These are phyloP conservation scores for Debaryomyces nepalensis DNA, from an alignment of 1,139 yeast genomes.

Conservation along the genomic window DNA sequence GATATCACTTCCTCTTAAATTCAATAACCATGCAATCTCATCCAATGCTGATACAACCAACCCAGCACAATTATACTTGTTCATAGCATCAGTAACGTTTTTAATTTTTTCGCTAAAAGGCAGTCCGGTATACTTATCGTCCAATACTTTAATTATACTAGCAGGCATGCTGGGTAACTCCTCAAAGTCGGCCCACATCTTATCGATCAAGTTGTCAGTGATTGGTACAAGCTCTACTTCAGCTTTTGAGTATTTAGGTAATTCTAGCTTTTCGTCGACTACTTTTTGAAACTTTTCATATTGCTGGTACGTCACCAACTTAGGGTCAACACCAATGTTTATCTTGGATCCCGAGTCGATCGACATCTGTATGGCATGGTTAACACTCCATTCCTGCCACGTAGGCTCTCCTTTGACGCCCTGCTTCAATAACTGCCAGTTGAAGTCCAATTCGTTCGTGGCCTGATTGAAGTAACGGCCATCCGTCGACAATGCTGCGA, in stretches of 20 bases:
- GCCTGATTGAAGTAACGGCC: slow-evolving; percentile 96
- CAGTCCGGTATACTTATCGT: slow-evolving; percentile 54
- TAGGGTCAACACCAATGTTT: slow-evolving; percentile 60
- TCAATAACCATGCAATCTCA: slow-evolving; percentile 92
- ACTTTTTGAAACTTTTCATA: slow-evolving; percentile 32
- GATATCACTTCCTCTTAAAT: slow-evolving; percentile 78
- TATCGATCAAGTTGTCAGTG: slow-evolving; percentile 71
- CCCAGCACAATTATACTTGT: slow-evolving; percentile 45
- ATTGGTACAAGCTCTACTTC: slow-evolving; percentile 67
- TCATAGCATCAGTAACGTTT: slow-evolving; percentile 48
- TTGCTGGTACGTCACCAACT: slow-evolving; percentile 58
- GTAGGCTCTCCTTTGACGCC: slow-evolving; percentile 74
- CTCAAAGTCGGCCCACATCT: slow-evolving; percentile 67
- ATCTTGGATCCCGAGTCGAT: slow-evolving; percentile 48
- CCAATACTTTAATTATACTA: slow-evolving; percentile 51
- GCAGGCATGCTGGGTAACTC: slow-evolving; percentile 52
- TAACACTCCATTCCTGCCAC: slow-evolving; percentile 88
- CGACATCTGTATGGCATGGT: slow-evolving; percentile 60
- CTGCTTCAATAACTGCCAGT: slow-evolving; percentile 85
- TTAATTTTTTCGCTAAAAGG: slow-evolving; percentile 47
- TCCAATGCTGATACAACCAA: slow-evolving; percentile 48
- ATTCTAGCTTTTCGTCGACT: slow-evolving; percentile 26
- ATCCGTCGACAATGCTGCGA: slow-evolving; percentile 88
- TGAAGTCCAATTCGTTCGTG: slow-evolving; percentile 78
- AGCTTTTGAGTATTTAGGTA: slow-evolving; percentile 32